Evolutionary conservation across 768 basidiomycete genomes (phyloP).

Genomic region (Phylloporus sp.): DNA sequence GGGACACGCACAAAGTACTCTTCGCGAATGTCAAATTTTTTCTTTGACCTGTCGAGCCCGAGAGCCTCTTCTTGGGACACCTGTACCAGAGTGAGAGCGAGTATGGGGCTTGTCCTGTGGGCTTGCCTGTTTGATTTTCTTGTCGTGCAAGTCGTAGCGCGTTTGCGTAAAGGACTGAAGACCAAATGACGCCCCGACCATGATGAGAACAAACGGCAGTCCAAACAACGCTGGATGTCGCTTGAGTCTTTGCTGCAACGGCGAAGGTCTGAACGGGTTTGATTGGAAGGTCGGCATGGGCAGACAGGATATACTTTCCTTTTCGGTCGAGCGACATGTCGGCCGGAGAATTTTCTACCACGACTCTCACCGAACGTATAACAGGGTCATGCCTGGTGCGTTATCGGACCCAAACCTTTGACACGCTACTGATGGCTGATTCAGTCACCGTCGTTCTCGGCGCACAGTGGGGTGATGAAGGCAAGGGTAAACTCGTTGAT

Average conservation of each 20-base stretch:
- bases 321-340: conserved; percentile 6
- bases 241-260: conserved; percentile 39
- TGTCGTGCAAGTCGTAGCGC: conserved; percentile 83
- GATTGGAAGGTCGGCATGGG: conserved; percentile 49
- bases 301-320: conserved; percentile 8
- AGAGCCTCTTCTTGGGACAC: conserved; percentile 78
- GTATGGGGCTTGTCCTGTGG: too few relatives aligned
- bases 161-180: conserved; percentile 83
- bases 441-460: conserved; percentile 76
- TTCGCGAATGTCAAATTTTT: conserved; percentile 88
- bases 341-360: conserved; percentile 5
- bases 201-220: conserved; percentile 77
- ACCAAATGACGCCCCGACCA: conserved; percentile 85
- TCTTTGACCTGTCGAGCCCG: conserved; percentile 61
- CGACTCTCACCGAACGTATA: conserved; percentile 6
- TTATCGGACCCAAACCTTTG: not conserved
- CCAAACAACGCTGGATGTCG: conserved; percentile 77
- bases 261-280: conserved; percentile 31
- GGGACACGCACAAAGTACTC: conserved; percentile 84
- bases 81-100: conserved; percentile 30
- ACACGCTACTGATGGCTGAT: conserved; percentile 5
- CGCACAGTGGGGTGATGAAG: conserved; percentile 91
- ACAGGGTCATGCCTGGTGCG: conserved; percentile 24
- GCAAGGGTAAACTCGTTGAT: conserved; percentile 95
- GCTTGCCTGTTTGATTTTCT: conserved; percentile 66